Percentiles rank a stretch among this genome's conserved stretches.
These are phyloP conservation scores for Aspergillus sp. DNA, from an alignment of 2,329 filamentous ascomycete species.

Conservation along the genomic window DNA sequence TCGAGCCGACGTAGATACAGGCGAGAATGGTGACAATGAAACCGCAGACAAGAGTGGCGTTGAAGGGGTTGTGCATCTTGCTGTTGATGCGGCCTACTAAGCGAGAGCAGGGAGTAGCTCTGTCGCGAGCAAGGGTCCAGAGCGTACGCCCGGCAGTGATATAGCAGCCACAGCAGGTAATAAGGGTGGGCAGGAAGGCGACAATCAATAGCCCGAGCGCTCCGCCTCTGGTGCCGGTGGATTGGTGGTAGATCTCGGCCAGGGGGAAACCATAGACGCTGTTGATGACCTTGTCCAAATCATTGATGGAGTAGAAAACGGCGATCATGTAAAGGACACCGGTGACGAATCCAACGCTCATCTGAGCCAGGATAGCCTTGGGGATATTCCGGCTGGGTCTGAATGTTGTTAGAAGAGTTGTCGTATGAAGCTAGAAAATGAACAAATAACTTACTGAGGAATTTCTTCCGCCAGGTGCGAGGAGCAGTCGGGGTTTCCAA, in stretches of 20 bases:
- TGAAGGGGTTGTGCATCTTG: constrained; percentile 50
- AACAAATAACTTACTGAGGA: constrained; percentile 26
- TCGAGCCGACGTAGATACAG: constrained; percentile 49
- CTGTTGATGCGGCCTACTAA: constrained; percentile 49
- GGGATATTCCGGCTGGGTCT: constrained; percentile 40
- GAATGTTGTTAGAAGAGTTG: constrained; percentile 4
- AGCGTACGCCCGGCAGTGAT: constrained; percentile 55
- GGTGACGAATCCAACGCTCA: constrained; percentile 39
- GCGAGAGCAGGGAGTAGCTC: constrained; percentile 50
- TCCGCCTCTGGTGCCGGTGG: constrained; percentile 42
- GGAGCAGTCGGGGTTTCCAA: constrained; percentile 58
- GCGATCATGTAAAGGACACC: constrained; percentile 44
- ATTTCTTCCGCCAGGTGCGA: constrained; percentile 61
- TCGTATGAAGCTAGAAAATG: too few species aligned
- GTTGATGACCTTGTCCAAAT: constrained; percentile 18
- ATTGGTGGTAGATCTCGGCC: constrained; percentile 42
- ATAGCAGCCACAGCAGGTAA: constrained; percentile 48
- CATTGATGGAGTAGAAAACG: constrained; percentile 44
- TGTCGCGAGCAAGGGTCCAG: constrained; percentile 52
- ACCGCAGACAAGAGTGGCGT: constrained; percentile 50
- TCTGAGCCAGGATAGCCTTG: constrained; percentile 44
- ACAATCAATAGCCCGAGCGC: constrained; percentile 53
- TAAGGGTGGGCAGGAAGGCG: constrained; percentile 46
- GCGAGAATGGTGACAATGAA: constrained; percentile 47
- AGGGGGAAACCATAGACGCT: constrained; percentile 37